Evolutionary conservation across 1,139 yeast genomes (phyloP).

Genomic region (Hansenula sp.): DNA sequence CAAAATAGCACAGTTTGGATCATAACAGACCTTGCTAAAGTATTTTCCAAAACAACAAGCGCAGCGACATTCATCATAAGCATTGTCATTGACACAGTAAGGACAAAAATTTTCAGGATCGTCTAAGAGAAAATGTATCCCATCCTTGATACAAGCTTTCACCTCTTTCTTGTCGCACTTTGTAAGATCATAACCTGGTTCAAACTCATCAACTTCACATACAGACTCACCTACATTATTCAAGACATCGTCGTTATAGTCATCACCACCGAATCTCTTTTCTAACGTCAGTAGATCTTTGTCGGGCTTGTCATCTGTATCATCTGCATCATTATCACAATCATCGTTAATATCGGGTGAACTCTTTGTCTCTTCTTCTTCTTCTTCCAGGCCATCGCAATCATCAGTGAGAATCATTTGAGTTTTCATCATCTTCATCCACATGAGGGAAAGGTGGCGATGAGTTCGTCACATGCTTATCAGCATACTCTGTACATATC

Average conservation of each 20-base stretch:
- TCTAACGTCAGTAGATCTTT: too few species aligned
- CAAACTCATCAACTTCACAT: constrained; percentile 16
- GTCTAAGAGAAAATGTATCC: constrained; percentile 13
- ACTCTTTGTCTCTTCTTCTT: not conserved
- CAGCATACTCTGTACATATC: constrained; percentile 16
- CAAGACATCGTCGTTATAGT: constrained; percentile 5
- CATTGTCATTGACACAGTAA: constrained; percentile 21
- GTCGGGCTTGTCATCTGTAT: not conserved
- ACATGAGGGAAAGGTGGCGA: constrained; percentile 5
- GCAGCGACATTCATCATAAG: constrained; percentile 23
- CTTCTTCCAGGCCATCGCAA: too few species aligned
- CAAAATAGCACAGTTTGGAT: constrained; percentile 17
- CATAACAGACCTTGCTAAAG: constrained; percentile 21
- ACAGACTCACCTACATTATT: constrained; percentile 12
- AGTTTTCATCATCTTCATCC: constrained; percentile 4
- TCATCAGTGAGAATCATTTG: too few species aligned
- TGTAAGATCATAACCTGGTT: constrained; percentile 17
- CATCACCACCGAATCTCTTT: too few species aligned
- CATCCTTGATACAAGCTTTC: constrained; percentile 18
- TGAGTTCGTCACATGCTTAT: constrained; percentile 8
- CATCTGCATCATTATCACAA: not conserved
- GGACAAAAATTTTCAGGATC: constrained; percentile 22
- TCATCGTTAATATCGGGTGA: not conserved
- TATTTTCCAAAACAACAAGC: constrained; percentile 22
- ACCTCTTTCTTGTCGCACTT: constrained; percentile 17